Percentiles rank a stretch among this genome's conserved stretches.
These are phyloP conservation scores for Centaurea solstitialis DNA, from an alignment of 129 eudicot genomes.

Conservation along the genomic window DNA sequence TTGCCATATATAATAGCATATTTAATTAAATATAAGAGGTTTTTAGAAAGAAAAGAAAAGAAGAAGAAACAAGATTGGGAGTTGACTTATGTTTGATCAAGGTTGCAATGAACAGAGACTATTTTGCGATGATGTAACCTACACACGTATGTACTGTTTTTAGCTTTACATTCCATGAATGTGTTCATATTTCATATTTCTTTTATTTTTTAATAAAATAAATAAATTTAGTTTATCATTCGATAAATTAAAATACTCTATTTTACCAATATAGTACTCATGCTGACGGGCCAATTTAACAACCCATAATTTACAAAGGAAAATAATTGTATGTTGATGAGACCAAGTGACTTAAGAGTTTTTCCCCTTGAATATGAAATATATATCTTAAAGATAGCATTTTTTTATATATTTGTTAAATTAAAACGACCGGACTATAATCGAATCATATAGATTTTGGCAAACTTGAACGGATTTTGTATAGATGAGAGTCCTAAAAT, in stretches of 20 bases:
- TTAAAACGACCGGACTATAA: too few species aligned
- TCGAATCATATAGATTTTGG: too few species aligned
- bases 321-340: background rate
- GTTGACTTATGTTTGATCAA: conserved; percentile 21
- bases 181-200: conserved; percentile 19
- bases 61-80: background rate
- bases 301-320: conserved; percentile 8
- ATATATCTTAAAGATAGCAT: too few species aligned
- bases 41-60: background rate
- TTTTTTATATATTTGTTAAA: too few species aligned
- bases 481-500: too few species aligned
- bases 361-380: too few species aligned
- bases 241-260: background rate
- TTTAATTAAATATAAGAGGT: background rate
- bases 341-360: too few species aligned
- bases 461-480: too few species aligned
- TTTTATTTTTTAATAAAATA: conserved; percentile 3
- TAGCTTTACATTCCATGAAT: conserved; percentile 34
- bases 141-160: conserved; percentile 29
- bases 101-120: conserved; percentile 6
- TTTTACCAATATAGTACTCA: conserved; percentile 12
- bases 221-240: background rate
- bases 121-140: conserved; percentile 30
- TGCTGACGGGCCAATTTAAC: conserved; percentile 13
- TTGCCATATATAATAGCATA: background rate